A percentile compares a stretch with the other conserved stretches of the same genome.
phyloP scores from a whole-genome alignment of 1,139 yeast genomes.

The Pichia sp. region DNA sequence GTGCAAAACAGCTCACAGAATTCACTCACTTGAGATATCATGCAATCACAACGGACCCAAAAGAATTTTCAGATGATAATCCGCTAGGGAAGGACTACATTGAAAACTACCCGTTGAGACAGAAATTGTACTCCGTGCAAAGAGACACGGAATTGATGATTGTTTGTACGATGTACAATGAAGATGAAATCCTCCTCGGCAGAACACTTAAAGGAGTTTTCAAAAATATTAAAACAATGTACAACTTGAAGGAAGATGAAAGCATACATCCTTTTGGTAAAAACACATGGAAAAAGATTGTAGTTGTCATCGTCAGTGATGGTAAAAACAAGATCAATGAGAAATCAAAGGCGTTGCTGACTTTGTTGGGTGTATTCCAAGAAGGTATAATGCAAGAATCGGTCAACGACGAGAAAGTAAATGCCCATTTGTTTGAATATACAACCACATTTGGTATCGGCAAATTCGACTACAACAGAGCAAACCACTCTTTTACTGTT shows the following conservation, averaged over 20 bases:
- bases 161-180: conserved; percentile 78
- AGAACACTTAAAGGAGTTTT: conserved; percentile 75
- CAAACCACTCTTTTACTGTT: conserved; percentile 39
- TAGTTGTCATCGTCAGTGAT: conserved; percentile 68
- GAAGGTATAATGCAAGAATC: conserved; percentile 78
- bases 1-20: conserved; percentile 52
- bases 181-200: conserved; percentile 68
- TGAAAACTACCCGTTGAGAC: conserved; percentile 49
- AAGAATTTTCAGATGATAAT: conserved; percentile 48
- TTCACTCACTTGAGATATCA: conserved; percentile 74
- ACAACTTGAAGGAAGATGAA: conserved; percentile 51
- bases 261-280: conserved; percentile 68
- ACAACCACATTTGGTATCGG: conserved; percentile 70
- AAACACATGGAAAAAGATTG: conserved; percentile 76
- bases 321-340: conserved; percentile 68
- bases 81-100: conserved; percentile 36
- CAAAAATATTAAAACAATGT: conserved; percentile 75
- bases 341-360: conserved; percentile 58
- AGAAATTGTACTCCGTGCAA: conserved; percentile 57
- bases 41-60: conserved; percentile 79
- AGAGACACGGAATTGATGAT: conserved; percentile 71
- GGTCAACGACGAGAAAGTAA: conserved; percentile 65
- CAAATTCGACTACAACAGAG: conserved; percentile 38
- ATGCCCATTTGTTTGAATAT: conserved; percentile 75
- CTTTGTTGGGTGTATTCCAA: conserved; percentile 72